A percentile compares a stretch with the other conserved stretches of the same genome.
Evolutionary conservation across 768 basidiomycete genomes (phyloP).

Genomic region (Boletus insuetus): DNA sequence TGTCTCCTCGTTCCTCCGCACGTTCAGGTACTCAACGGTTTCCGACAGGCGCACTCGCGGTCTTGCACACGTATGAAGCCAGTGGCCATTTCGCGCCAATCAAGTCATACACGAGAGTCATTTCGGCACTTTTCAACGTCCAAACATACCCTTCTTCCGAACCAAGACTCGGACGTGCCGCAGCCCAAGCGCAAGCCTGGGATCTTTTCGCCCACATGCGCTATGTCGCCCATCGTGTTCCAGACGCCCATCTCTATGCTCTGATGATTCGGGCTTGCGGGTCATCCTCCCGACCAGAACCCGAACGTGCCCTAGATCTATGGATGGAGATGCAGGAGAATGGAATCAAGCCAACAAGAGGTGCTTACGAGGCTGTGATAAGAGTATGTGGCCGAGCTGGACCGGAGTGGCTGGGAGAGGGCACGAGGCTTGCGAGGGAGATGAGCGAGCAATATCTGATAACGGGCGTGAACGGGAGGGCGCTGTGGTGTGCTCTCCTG

Average conservation of each 20-base stretch:
- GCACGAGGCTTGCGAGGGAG: constrained; percentile 78
- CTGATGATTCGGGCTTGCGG: constrained; percentile 89
- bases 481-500: constrained; percentile 80
- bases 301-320: constrained; percentile 89
- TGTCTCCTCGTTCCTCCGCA: constrained; percentile 20
- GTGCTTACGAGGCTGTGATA: constrained; percentile 81
- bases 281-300: constrained; percentile 58
- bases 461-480: constrained; percentile 35
- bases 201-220: constrained; percentile 96
- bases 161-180: constrained; percentile 33
- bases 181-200: constrained; percentile 80
- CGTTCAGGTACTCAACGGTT: constrained; percentile 36
- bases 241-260: constrained; percentile 69
- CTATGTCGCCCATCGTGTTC: constrained; percentile 85
- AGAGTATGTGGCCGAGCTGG: constrained; percentile 74
- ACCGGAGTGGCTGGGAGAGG: constrained; percentile 70
- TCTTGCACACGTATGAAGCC: constrained; percentile 73
- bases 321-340: constrained; percentile 92
- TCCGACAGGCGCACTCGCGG: constrained; percentile 58
- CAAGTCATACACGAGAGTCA: constrained; percentile 68
- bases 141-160: constrained; percentile 30
- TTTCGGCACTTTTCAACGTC: constrained; percentile 54
- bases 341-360: constrained; percentile 56
- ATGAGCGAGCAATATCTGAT: constrained; percentile 75
- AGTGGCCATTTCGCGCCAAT: constrained; percentile 64